A percentile compares a stretch with the other conserved stretches of the same genome.
Conservation (phyloP, 164 flowering plant species). For the Vitis cinerea region DNA sequence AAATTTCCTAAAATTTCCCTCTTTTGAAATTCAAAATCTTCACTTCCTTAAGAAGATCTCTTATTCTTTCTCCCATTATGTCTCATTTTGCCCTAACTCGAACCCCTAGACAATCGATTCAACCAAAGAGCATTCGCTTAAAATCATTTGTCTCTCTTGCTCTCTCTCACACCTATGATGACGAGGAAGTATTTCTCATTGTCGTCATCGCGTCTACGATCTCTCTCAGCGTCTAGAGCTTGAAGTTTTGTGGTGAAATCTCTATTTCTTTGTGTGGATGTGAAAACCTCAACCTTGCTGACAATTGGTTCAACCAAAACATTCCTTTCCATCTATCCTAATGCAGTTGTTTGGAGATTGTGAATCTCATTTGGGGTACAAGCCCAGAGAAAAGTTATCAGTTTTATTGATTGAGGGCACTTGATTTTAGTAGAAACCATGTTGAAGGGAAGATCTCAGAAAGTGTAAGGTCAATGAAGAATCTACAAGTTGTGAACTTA, state of each 20-base stretch:
- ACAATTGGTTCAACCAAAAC: constrained; percentile 68
- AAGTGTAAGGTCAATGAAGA: constrained; percentile 43
- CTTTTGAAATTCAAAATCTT: no score
- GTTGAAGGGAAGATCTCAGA: constrained; percentile 69
- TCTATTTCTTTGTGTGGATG: constrained; percentile 65
- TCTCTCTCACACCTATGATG: no score
- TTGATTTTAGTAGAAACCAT: constrained; percentile 73
- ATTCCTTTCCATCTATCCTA: constrained; percentile 75
- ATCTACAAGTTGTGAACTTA: constrained; percentile 63
- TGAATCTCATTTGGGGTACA: constrained; percentile 88
- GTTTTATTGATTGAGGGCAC: constrained; percentile 46
- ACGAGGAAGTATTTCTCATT: no score
- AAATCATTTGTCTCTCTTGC: no score
- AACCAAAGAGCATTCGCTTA: no score
- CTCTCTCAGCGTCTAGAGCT: constrained; percentile 56
- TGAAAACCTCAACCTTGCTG: constrained; percentile 62
- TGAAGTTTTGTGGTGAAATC: constrained; percentile 80
- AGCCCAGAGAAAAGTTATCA: constrained; percentile 68
- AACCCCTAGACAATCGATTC: no score
- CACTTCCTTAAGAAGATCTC: no score
- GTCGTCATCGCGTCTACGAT: constrained; percentile 15
- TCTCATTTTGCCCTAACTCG: no score
- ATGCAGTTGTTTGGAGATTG: constrained; percentile 48
- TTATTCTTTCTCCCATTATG: no score
- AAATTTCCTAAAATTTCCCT: no score